phyloP scores from a whole-genome alignment of 2,329 filamentous ascomycete genomes.

The Fusarium anguioides region DNA sequence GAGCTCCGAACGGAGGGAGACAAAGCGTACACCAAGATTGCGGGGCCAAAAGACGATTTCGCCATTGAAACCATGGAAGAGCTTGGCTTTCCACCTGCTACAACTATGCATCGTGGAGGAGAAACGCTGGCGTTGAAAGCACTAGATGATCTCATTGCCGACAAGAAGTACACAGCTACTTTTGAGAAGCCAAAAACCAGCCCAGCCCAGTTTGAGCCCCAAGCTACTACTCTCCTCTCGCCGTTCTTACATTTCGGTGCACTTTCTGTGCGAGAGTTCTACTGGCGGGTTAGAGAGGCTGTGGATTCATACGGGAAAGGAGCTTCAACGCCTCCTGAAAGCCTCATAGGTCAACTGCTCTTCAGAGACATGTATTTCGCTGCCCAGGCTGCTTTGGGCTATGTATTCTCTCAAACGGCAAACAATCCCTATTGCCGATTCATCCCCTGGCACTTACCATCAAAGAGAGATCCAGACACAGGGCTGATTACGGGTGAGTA shows the following conservation, averaged over 20 bases:
- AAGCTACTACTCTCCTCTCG: constrained; percentile 78
- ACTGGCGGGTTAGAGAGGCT: constrained; percentile 75
- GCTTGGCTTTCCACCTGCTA: constrained; percentile 73
- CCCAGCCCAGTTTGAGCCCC: constrained; percentile 77
- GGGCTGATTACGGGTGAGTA: constrained; percentile 68
- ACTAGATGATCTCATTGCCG: constrained; percentile 68
- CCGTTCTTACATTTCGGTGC: constrained; percentile 81
- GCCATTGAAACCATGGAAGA: constrained; percentile 77
- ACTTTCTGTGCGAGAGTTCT: constrained; percentile 76
- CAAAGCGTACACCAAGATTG: constrained; percentile 67
- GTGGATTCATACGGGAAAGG: constrained; percentile 66
- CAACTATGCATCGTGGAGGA: constrained; percentile 76
- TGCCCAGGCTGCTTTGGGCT: constrained; percentile 75
- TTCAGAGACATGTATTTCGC: constrained; percentile 89
- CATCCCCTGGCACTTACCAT: constrained; percentile 81
- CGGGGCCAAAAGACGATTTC: constrained; percentile 76
- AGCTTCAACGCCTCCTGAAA: constrained; percentile 73
- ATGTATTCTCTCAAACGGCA: constrained; percentile 71
- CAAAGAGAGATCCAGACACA: constrained; percentile 60
- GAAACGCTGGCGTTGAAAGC: constrained; percentile 71
- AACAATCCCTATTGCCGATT: constrained; percentile 77
- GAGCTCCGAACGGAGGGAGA: constrained; percentile 65
- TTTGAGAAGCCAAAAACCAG: constrained; percentile 82
- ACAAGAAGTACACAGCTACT: constrained; percentile 75
- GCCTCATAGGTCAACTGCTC: constrained; percentile 76